Evolutionary conservation across 176 grass and related monocot genomes (phyloP).

Genomic region (Miscanthus lutarioriparius): DNA sequence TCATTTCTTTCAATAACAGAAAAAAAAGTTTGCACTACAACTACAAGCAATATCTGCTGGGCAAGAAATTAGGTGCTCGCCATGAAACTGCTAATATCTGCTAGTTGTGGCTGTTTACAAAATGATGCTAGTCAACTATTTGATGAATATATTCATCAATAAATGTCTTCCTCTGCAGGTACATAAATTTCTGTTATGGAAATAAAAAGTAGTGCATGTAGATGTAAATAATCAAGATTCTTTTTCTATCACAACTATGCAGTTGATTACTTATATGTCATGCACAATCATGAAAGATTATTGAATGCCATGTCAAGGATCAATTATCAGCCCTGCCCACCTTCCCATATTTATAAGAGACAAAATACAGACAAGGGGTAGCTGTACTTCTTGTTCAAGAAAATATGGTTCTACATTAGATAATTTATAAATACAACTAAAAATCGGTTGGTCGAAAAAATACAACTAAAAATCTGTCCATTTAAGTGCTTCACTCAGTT

Average conservation of each 20-base stretch:
- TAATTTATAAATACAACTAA: not conserved
- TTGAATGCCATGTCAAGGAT: not conserved
- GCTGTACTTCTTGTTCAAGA: slow-evolving; percentile 16
- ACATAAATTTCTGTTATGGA: slow-evolving; percentile 14
- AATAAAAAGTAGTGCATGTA: not conserved
- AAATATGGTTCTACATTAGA: not conserved
- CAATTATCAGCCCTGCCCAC: not conserved
- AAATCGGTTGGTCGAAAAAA: too few relatives aligned
- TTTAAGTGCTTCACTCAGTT: slow-evolving; percentile 12
- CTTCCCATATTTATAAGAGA: not conserved
- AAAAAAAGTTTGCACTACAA: not conserved
- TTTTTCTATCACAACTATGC: not conserved
- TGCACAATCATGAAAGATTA: not conserved
- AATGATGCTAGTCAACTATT: not conserved
- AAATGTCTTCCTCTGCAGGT: not conserved
- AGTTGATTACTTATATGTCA: slow-evolving; percentile 4
- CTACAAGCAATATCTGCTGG: not conserved
- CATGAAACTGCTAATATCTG: not conserved
- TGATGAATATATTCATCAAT: slow-evolving; percentile 20
- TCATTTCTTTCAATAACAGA: not conserved
- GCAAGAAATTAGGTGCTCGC: not conserved
- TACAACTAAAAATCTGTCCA: not conserved
- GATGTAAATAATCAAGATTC: not conserved
- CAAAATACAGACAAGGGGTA: not conserved
- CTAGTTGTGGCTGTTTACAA: not conserved